A percentile compares a stretch with the other conserved stretches of the same genome.
These are phyloP conservation scores for Platanus orientalis DNA, from an alignment of 164 flowering plant species.

Conservation along the genomic window DNA sequence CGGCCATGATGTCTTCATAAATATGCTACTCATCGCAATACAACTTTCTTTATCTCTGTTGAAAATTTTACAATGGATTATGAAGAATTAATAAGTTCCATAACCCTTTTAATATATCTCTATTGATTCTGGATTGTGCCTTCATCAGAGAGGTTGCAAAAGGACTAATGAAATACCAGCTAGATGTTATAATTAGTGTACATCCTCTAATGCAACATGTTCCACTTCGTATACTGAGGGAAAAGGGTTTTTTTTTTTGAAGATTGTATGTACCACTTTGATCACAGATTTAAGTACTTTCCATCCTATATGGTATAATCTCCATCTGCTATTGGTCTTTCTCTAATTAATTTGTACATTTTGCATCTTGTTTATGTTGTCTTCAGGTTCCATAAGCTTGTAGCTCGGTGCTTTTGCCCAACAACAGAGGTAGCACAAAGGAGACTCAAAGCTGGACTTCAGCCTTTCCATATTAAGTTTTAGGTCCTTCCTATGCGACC, in stretches of 20 bases:
- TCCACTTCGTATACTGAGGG: slow-evolving; percentile 79
- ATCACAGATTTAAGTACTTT: slow-evolving; percentile 94
- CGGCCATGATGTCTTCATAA: no score
- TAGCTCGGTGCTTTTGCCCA: slow-evolving; percentile 96
- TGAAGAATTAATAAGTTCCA: not conserved
- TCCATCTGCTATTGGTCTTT: not conserved
- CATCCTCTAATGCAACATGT: slow-evolving; percentile 99
- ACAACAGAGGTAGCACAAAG: slow-evolving; percentile 77
- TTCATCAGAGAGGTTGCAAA: slow-evolving; percentile 74
- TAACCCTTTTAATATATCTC: not conserved
- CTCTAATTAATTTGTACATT: not conserved
- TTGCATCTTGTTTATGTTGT: slow-evolving; percentile 3
- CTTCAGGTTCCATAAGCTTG: slow-evolving; percentile 96
- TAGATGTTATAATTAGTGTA: slow-evolving; percentile 92
- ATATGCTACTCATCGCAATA: no score
- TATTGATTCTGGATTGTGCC: not conserved
- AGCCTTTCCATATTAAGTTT: slow-evolving; percentile 83
- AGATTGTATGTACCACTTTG: slow-evolving; percentile 92
- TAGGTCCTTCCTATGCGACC: slow-evolving; percentile 97
- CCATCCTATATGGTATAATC: slow-evolving; percentile 88
- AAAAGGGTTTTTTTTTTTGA: slow-evolving; percentile 82
- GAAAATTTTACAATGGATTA: not conserved
- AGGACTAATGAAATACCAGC: slow-evolving; percentile 91
- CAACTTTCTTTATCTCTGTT: no score
- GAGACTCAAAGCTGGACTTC: slow-evolving; percentile 82